phyloP scores from a whole-genome alignment of 371 early-diverging fungal genomes.

The Choanephora cucurbitarum region DNA sequence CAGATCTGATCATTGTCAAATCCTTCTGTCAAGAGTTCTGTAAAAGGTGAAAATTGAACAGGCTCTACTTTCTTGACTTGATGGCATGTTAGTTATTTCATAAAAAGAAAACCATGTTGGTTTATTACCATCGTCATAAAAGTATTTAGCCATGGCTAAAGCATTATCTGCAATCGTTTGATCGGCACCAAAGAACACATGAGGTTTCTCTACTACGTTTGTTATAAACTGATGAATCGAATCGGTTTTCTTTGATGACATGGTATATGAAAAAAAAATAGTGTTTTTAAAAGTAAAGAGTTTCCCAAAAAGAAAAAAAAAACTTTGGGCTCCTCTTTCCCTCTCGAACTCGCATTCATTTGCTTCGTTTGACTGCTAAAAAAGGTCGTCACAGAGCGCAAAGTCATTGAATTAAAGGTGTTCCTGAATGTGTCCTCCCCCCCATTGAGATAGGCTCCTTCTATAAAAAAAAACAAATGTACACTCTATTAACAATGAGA shows the following conservation, averaged over 20 bases:
- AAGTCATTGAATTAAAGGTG: no score
- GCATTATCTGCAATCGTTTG: constrained; percentile 38
- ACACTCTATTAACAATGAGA: no score
- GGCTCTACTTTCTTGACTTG: constrained; percentile 55
- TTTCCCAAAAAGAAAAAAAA: background rate
- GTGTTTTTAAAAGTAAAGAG: background rate
- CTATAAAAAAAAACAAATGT: no score
- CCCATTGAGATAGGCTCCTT: no score
- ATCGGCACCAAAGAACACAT: constrained; percentile 50
- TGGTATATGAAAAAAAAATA: background rate
- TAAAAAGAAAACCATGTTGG: no score
- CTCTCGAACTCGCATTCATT: no score
- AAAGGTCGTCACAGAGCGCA: no score
- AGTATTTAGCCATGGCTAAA: constrained; percentile 48
- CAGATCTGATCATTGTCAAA: constrained; percentile 90
- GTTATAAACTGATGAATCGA: constrained; percentile 32
- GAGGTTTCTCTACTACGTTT: constrained; percentile 50
- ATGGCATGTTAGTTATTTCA: no score
- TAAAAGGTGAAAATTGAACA: constrained; percentile 52
- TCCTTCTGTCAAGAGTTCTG: constrained; percentile 70
- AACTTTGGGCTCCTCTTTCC: no score
- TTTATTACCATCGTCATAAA: constrained; percentile 61
- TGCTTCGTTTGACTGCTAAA: no score
- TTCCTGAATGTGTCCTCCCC: no score
- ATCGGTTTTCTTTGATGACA: constrained; percentile 3